A percentile compares a stretch with the other conserved stretches of the same genome.
phyloP scores from a whole-genome alignment of 495 filamentous ascomycete species.

The Endocarpon pusillum region DNA sequence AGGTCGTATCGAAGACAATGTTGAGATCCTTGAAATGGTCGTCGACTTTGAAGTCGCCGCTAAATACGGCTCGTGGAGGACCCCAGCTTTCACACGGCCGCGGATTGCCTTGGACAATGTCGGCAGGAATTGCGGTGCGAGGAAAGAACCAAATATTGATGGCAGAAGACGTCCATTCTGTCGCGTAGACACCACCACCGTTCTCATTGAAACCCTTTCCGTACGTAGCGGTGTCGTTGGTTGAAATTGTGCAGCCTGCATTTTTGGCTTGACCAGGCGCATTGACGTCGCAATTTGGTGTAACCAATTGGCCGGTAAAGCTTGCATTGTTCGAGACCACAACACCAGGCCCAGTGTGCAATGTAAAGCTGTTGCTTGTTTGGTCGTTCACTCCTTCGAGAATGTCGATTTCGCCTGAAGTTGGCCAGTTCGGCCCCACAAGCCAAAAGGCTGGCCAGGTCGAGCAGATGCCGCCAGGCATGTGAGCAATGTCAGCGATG shows the following conservation, averaged over 20 bases:
- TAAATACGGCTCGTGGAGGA: slow-evolving; percentile 38
- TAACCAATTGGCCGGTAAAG: slow-evolving; percentile 20
- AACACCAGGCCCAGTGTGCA: slow-evolving; percentile 48
- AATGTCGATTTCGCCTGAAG: slow-evolving; percentile 53
- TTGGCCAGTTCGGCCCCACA: slow-evolving; percentile 43
- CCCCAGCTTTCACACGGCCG: slow-evolving; percentile 40
- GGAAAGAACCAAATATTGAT: slow-evolving; percentile 49
- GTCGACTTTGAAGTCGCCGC: slow-evolving; percentile 34
- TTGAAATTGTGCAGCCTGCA: slow-evolving; percentile 34
- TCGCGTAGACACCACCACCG: slow-evolving; percentile 44
- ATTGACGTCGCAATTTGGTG: slow-evolving; percentile 34
- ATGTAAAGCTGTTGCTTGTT: slow-evolving; percentile 40
- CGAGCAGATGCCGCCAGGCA: slow-evolving; percentile 34
- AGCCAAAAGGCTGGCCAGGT: slow-evolving; percentile 44
- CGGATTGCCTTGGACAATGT: slow-evolving; percentile 24
- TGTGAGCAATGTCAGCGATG: slow-evolving; percentile 41
- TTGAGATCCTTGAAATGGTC: slow-evolving; percentile 43
- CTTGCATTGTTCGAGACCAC: slow-evolving; percentile 24
- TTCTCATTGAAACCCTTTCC: slow-evolving; percentile 38
- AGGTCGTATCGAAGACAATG: slow-evolving; percentile 67
- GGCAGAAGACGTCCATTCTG: slow-evolving; percentile 40
- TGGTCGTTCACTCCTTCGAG: slow-evolving; percentile 51
- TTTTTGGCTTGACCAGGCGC: slow-evolving; percentile 31
- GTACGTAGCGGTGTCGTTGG: slow-evolving; percentile 23
- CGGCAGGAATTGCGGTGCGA: slow-evolving; percentile 29